phyloP scores from a whole-genome alignment of 2,329 filamentous ascomycete genomes.

The Tolypocladium amazonense region DNA sequence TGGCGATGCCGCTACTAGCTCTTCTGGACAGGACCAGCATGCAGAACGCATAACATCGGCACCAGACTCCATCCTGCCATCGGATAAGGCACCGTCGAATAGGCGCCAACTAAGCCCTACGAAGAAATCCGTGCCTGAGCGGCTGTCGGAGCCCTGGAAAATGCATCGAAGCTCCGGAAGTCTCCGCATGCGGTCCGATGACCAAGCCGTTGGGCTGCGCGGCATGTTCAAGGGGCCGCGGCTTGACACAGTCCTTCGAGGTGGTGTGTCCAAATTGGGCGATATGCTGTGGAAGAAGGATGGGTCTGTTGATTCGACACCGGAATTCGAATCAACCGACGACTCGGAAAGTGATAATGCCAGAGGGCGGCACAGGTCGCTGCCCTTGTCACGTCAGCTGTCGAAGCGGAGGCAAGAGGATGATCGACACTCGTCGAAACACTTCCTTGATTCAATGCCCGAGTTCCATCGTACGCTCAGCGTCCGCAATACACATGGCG shows the following conservation, averaged over 20 bases:
- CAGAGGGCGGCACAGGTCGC: slow-evolving; percentile 26
- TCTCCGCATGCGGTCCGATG: slow-evolving; percentile 27
- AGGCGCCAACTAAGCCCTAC: slow-evolving; percentile 8
- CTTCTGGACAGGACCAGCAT: slow-evolving; percentile 24
- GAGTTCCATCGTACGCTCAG: slow-evolving; percentile 31
- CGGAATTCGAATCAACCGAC: slow-evolving; percentile 31
- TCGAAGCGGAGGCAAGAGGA: slow-evolving; percentile 20
- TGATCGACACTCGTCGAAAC: slow-evolving; percentile 24
- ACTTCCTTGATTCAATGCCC: slow-evolving; percentile 42
- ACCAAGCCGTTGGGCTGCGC: slow-evolving; percentile 27
- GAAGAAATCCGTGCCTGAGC: slow-evolving; percentile 24
- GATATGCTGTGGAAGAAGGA: slow-evolving; percentile 49
- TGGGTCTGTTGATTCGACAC: slow-evolving; percentile 17
- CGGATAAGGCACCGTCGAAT: slow-evolving; percentile 10
- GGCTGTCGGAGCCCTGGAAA: slow-evolving; percentile 13
- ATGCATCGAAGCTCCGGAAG: slow-evolving; percentile 36
- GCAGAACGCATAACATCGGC: slow-evolving; percentile 14
- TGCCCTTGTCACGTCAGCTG: slow-evolving; percentile 22
- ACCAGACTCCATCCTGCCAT: slow-evolving; percentile 12
- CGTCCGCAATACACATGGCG: slow-evolving; percentile 6
- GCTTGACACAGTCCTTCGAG: slow-evolving; percentile 61
- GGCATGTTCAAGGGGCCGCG: slow-evolving; percentile 70
- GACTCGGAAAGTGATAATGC: slow-evolving; percentile 36
- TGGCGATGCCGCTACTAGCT: slow-evolving; percentile 27
- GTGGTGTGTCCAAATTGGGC: slow-evolving; percentile 43